Evolutionary conservation across 148 eudicot species (phyloP), one percentile per base, ranked within the genome.

Genomic region (Linanthus parryae): DNA sequence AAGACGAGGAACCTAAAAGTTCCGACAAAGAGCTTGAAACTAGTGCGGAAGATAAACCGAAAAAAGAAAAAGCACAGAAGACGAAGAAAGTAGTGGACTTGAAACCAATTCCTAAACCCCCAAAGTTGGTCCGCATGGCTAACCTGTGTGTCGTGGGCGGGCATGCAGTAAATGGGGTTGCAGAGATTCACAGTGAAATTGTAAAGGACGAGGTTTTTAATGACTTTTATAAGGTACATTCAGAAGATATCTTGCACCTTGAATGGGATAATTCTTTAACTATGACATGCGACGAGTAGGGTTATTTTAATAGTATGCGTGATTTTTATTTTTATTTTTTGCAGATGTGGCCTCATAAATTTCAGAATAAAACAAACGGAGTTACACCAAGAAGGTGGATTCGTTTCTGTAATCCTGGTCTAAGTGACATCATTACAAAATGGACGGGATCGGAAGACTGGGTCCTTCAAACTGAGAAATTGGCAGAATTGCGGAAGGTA

Each of bases 321-420:
- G 10, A 3, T 19, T 44, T 41, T 13, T n/a, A 3, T 45, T 21
- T 49, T 7, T 21, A 31, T 13, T 9, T 35, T 30, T 57, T 54
- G 64, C 78, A 92, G 98, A 43, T 92, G 40, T 87, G 98, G 96
- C 97, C 97, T 48, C 79, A 83, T 69, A 91, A 91, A 59, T 91
- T 91, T 67, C 97, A 91, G 73, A 91, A 91, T 59, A 91, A 91
- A 69, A 91, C 97, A 56, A 91, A 91, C 63, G 97, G 97, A 52
- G 97, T 91, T 47, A 91, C 97, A 18, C 94, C 97, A 40, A 61
- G 97, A 76, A 83, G 97, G 72, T 91, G 97, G 97, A 83, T 91
- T 43, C 66, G 69, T 22, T 91, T 86, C 66, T 91, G 97, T 65
- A 91, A 91, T 71, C 94, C 95, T 46, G 75, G 68, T 50, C 75